Percentiles rank a stretch among this genome's conserved stretches.
These are phyloP conservation scores for Trametopsis cervina DNA, from an alignment of 768 basidiomycete genomes.

Conservation along the genomic window DNA sequence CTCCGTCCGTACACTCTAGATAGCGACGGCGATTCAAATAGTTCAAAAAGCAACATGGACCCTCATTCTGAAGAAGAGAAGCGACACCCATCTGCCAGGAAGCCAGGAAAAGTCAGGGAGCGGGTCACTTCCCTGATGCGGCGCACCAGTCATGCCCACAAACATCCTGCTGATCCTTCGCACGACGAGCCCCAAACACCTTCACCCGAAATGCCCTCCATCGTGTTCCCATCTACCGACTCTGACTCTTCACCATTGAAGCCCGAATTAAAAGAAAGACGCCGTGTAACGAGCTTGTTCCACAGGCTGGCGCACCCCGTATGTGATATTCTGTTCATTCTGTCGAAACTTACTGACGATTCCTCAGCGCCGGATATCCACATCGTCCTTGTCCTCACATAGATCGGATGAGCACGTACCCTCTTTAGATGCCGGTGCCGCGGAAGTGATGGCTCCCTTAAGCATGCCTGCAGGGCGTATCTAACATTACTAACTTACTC, in stretches of 20 bases:
- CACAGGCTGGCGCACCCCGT: neutral
- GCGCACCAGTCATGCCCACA: neutral
- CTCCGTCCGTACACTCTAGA: slow-evolving; percentile 1
- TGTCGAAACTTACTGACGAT: neutral
- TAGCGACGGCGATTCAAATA: neutral
- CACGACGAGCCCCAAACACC: neutral
- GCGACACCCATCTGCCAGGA: neutral
- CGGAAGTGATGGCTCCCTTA: too few species aligned
- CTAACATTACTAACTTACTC: too few species aligned
- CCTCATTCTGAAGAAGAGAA: neutral
- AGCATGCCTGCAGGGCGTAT: too few species aligned
- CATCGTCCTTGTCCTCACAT: neutral
- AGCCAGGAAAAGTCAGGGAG: neutral
- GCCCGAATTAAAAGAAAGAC: neutral
- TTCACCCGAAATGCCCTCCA: neutral
- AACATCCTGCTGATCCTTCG: neutral
- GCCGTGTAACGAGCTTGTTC: neutral
- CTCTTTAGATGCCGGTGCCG: too few species aligned
- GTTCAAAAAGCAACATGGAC: slow-evolving; percentile 7
- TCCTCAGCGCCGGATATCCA: neutral
- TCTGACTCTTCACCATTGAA: neutral
- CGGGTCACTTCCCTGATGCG: slow-evolving; percentile 2
- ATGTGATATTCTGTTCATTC: neutral
- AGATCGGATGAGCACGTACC: neutral
- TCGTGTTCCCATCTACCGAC: neutral